These are phyloP conservation scores for Immersiporthe knoxdaviesiana DNA, from an alignment of 2,329 filamentous ascomycete species.

Conservation along the genomic window DNA sequence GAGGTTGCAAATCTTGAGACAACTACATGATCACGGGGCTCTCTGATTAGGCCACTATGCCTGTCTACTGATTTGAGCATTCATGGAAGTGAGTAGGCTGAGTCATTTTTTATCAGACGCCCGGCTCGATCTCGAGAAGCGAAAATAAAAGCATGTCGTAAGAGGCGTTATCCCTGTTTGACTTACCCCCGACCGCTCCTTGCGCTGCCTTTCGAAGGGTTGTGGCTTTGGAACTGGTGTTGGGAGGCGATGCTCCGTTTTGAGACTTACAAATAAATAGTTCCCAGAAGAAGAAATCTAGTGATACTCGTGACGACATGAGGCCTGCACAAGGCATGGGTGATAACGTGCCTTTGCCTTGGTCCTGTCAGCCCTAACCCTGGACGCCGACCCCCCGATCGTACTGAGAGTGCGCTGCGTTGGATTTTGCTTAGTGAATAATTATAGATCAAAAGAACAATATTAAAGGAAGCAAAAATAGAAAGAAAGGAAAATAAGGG, in stretches of 20 bases:
- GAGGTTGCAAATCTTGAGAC: neutral
- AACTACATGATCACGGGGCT: neutral
- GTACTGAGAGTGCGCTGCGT: no score
- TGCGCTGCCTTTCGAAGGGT: neutral
- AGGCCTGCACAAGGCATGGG: neutral
- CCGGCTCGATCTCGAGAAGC: neutral
- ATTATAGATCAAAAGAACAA: no score
- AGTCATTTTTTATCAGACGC: neutral
- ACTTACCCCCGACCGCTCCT: no score
- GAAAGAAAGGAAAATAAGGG: no score
- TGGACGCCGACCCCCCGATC: no score
- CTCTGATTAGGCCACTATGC: neutral
- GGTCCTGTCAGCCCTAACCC: no score
- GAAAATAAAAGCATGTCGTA: neutral
- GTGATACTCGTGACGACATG: neutral
- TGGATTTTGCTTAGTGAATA: no score
- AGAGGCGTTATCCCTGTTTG: neutral
- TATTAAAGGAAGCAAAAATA: no score
- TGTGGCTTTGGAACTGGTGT: neutral
- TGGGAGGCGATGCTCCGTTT: neutral
- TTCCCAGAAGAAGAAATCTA: no score
- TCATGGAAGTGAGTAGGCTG: neutral
- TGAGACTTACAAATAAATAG: no score
- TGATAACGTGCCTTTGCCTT: no score
- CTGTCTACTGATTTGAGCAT: neutral